Evolutionary conservation across 1,284 basidiomycete genomes (phyloP).

Genomic region (Naganishia sp.): DNA sequence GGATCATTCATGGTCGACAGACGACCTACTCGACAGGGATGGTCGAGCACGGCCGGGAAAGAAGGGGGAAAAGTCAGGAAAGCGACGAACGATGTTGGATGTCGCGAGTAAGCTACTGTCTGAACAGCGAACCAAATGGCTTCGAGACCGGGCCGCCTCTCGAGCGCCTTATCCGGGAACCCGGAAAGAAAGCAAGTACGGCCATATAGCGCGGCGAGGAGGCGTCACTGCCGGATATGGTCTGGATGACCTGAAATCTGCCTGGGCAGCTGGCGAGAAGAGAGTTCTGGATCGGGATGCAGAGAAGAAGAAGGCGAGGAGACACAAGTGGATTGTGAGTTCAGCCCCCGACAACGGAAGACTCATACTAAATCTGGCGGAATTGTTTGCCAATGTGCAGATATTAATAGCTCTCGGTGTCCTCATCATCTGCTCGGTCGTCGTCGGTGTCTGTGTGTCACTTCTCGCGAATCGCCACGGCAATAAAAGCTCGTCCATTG

Average conservation of each 20-base stretch:
- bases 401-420: conserved; percentile 37
- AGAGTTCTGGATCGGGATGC: background rate
- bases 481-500: background rate
- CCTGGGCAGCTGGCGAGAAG: conserved; percentile 14
- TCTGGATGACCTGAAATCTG: conserved; percentile 29
- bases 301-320: conserved; percentile 29
- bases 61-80: background rate
- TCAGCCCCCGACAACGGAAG: background rate
- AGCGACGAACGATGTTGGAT: conserved; percentile 18
- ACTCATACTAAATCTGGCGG: background rate
- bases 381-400: background rate
- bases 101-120: conserved; percentile 9
- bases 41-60: background rate
- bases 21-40: conserved; percentile 2
- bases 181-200: conserved; percentile 12
- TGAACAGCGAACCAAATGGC: conserved; percentile 18
- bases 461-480: conserved; percentile 34
- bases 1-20: conserved; percentile 17
- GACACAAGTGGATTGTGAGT: conserved; percentile 34
- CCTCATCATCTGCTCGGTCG: conserved; percentile 39
- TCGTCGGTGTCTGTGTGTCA: conserved; percentile 43
- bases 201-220: conserved; percentile 21
- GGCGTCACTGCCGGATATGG: conserved; percentile 22
- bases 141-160: background rate
- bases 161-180: background rate